Evolutionary conservation across 2,329 filamentous ascomycete genomes (phyloP).

Genomic region (Aspergillus floridensis): DNA sequence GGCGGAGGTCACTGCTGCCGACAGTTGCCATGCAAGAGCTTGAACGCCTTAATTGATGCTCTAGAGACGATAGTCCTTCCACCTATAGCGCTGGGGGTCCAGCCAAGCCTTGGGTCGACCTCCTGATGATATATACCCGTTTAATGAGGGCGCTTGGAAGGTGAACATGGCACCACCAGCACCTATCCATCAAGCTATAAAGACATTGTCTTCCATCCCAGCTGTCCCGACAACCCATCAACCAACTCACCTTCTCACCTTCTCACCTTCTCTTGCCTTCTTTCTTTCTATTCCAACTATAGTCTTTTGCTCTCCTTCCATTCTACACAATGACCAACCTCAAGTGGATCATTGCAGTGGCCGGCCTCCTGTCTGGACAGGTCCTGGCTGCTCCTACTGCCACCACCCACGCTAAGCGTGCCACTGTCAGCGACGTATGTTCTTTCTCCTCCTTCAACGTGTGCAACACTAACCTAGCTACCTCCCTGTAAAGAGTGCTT

Average conservation of each 20-base stretch:
- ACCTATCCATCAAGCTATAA: background rate
- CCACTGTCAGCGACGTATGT: slow-evolving; percentile 25
- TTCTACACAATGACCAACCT: slow-evolving; percentile 23
- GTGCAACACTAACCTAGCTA: too few species aligned
- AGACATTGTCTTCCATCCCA: background rate
- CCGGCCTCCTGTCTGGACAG: slow-evolving; percentile 24
- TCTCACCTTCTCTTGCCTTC: slow-evolving; percentile 6
- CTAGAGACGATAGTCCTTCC: slow-evolving; percentile 2
- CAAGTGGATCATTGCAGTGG: slow-evolving; percentile 24
- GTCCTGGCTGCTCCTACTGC: slow-evolving; percentile 29
- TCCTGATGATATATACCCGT: background rate
- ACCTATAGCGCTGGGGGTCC: background rate
- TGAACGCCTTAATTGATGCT: background rate
- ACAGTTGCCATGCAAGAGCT: background rate
- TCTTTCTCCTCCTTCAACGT: too few species aligned
- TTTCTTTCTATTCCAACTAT: background rate
- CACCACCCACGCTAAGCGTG: slow-evolving; percentile 26
- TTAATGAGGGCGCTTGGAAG: background rate
- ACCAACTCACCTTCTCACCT: background rate
- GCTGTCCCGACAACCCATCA: slow-evolving; percentile 5
- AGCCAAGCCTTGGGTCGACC: slow-evolving; percentile 1
- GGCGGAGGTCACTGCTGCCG: background rate
- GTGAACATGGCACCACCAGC: background rate
- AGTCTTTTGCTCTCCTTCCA: background rate
- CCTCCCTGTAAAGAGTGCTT: slow-evolving; percentile 20